Evolutionary conservation across 306 rosid genomes (phyloP), one percentile per base, ranked within the genome.

Genomic region (Citrullus amarus): DNA sequence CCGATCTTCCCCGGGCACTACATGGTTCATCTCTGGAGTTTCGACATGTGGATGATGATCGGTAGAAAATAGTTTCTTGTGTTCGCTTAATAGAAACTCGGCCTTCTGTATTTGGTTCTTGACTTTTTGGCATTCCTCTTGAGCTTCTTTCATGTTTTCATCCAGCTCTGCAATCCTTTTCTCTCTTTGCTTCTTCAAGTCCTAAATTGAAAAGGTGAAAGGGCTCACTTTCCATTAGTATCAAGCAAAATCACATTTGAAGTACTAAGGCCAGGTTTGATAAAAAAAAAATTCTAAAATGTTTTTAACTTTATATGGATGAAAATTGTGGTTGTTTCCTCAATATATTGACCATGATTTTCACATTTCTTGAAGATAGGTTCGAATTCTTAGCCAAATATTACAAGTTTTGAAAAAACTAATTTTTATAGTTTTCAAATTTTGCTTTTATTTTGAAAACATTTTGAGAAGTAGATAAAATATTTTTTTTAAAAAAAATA

Each of bases 181-280:
- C 82, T 92, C 95, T 83, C 76, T 89, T 82, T 89, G 95, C 81
- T 69, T 89, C 87, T 83, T 92, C 85, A 92, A 76, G 78, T 94
- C 98, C 97, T 94, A 81, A 67, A 80, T 70, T 17, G 13, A 80
- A 60, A 78, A 72, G 54, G 51, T 78, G 61, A 28, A 79, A 77
- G 78, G 54, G 38, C 65, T 43, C 20, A 30, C 48, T 22, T 9
- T 77, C 73, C 8, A n/a, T 61, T 54, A 77, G 41, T 44, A 62
- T 59, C 76, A 48, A 44, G 3, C 50, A 44, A 9, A 41, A 41
- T 41, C 44, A 41, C 44, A 6, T 41, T 41, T 41, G 8, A 41
- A 43, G 7, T 43, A 43, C 46, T 7, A 8, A 43, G 46, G 36
- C 36, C 36, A 32, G 36, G 36, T 32, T 32, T 3, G 36, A 32